phyloP scores from a whole-genome alignment of 306 rosid species.

The Cucurbita pepo region DNA sequence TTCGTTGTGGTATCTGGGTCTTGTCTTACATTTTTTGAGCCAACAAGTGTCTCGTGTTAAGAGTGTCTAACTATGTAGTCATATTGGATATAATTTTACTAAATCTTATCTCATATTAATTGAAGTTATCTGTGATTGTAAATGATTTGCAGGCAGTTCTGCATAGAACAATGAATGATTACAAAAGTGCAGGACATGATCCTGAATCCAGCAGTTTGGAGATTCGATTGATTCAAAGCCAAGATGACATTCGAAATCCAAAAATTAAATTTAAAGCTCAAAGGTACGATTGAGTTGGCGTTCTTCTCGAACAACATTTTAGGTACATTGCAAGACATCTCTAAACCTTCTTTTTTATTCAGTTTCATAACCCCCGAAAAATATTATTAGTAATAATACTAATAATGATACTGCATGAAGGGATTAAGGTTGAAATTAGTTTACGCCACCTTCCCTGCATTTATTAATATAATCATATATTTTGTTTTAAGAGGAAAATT shows the following conservation, averaged over 20 bases:
- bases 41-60: neutral
- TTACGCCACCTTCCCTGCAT: neutral
- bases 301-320: neutral
- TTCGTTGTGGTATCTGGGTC: no score
- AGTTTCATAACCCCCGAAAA: neutral
- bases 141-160: conserved; percentile 38
- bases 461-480: neutral
- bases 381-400: neutral
- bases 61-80: no score
- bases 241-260: conserved; percentile 51
- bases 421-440: neutral
- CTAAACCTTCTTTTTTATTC: neutral
- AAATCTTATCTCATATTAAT: no score
- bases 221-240: conserved; percentile 70
- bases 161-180: conserved; percentile 46
- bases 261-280: conserved; percentile 38
- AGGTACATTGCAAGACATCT: neutral
- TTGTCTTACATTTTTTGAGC: no score
- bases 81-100: neutral
- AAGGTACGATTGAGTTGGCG: conserved; percentile 24
- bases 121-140: neutral
- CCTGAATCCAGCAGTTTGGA: conserved; percentile 61
- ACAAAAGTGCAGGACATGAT: conserved; percentile 40
- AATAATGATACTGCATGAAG: neutral
- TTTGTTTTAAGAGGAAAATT: no score